Evolutionary conservation across 1,284 basidiomycete genomes (phyloP), one percentile per base, ranked within the genome.

Genomic region (Coniferiporia weirii): DNA sequence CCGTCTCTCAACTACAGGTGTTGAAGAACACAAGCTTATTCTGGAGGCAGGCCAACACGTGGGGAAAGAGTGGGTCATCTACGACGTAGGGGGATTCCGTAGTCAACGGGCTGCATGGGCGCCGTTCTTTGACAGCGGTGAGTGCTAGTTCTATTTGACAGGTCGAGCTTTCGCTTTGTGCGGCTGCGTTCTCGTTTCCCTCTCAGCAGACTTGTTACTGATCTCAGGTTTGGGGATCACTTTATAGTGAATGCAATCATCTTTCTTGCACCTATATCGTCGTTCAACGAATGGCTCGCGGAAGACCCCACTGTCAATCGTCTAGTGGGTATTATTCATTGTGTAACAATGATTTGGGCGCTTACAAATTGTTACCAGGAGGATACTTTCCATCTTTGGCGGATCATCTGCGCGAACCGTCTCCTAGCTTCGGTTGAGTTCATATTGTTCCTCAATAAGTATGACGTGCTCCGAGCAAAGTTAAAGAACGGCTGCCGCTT

Each of bases 81-180:
- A 84, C 63, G 84, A 86, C 61, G 79, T 85, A 9, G 82, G 82
- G 20, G 84, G 84, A 2, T 76, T 76, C 59, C 73, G 79, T 47
- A 75, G 74, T 62, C 81, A 84, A 64, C 71, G 83, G 70, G 78
- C 81, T 55, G 77, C 79, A 3, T 86, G 84, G 83, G 80, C 80
- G 1, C 81, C 83, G 36, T 86, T 78, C 66, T 85, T 87, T 62
- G 82, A 87, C 59, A 80, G 84, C 66, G 79, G 83, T 83, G 55
- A 60, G 76, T 64, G 20, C 10, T 3, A 27, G 27, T 27, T 27
- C 27, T 27, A 5, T 5, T 27, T 27, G 3, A 27, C 5, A 27
- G 27, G 5, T 32, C 19, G 43, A 50, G 12, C 32, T 36, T 27
- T 27, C 2, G 27, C 27, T 27, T 27, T 27, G 27, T 5, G 27